Evolutionary conservation across 495 filamentous ascomycete genomes (phyloP), one percentile per base, ranked within the genome.

Genomic region (Cudoniella acicularis): DNA sequence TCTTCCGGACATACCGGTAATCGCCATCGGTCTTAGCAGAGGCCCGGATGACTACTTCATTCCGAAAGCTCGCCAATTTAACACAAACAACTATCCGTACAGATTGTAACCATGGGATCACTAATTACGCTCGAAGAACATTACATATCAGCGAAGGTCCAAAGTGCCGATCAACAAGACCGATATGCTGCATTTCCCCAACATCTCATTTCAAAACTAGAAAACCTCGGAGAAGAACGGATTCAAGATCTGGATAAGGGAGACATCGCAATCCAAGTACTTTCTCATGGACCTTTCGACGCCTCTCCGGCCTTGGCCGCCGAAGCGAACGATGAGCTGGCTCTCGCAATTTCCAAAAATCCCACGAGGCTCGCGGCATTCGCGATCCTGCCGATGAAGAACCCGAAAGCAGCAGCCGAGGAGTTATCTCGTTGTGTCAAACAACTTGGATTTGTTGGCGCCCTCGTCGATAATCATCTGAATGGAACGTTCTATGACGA

Each of bases 61-160:
- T n/a, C n/a, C n/a, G n/a, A n/a, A n/a, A n/a, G n/a, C n/a, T n/a
- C n/a, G n/a, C n/a, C n/a, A n/a, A n/a, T n/a, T n/a, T n/a, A n/a
- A n/a, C n/a, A n/a, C n/a, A n/a, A n/a, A n/a, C n/a, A n/a, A n/a
- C n/a, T n/a, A n/a, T 36, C 30, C 30, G 30, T 4, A 36, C 30
- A 36, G n/a, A n/a, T n/a, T 36, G 4, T 36, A 4, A 36, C 30
- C 30, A 36, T 36, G 30, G n/a, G 8, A 17, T 65, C 69, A 6
- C 67, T 83, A 54, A 82, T 87, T 56, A 72, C 83, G 10, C 79
- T 85, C 50, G 84, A 87, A 68, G 83, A 87, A 61, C 84, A 84
- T 63, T 86, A 77, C 69, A 67, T 79, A 64, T 76, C 77, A 49
- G 67, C 69, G 23, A 61, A 67, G 9, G 68, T 72, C 25, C 62